phyloP scores from a whole-genome alignment of 2,329 filamentous ascomycete genomes.

The Zalaria sp. region DNA sequence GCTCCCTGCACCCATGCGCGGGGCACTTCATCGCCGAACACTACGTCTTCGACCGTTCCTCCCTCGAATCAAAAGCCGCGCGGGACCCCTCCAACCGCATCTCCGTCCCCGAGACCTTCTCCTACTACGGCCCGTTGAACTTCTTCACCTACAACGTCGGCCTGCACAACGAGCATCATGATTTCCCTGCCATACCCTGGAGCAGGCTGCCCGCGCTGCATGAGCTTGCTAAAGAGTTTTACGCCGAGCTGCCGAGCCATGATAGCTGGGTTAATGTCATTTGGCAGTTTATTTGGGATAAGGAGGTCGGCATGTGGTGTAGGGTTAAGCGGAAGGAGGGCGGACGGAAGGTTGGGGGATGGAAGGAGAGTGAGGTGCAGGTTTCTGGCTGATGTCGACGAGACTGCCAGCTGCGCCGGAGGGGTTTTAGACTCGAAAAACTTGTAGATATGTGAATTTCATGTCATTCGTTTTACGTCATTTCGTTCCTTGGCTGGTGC shows the following conservation, averaged over 20 bases:
- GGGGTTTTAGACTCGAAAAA: no score
- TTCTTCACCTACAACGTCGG: slow-evolving; percentile 93
- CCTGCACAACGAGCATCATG: slow-evolving; percentile 96
- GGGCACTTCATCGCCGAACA: slow-evolving; percentile 99
- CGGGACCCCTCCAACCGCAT: slow-evolving; percentile 20
- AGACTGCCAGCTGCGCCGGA: no score
- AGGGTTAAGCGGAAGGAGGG: slow-evolving; percentile 85
- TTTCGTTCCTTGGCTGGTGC: no score
- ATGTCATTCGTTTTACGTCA: no score
- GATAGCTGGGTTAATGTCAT: slow-evolving; percentile 86
- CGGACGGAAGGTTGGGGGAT: slow-evolving; percentile 42
- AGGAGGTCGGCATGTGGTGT: slow-evolving; percentile 78
- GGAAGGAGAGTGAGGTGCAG: slow-evolving; percentile 28
- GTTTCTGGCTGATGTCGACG: background rate
- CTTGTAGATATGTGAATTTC: no score
- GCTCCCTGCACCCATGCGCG: slow-evolving; percentile 83
- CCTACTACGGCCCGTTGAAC: slow-evolving; percentile 91
- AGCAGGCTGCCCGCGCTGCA: slow-evolving; percentile 67
- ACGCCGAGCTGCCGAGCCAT: slow-evolving; percentile 72
- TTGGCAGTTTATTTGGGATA: slow-evolving; percentile 90
- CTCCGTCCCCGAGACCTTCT: slow-evolving; percentile 79
- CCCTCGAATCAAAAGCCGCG: slow-evolving; percentile 30
- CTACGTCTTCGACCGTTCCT: slow-evolving; percentile 37
- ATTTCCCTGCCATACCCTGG: slow-evolving; percentile 96
- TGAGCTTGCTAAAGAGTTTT: slow-evolving; percentile 77